phyloP scores from a whole-genome alignment of 257 asterid genomes.

The Ilex aquifolium region DNA sequence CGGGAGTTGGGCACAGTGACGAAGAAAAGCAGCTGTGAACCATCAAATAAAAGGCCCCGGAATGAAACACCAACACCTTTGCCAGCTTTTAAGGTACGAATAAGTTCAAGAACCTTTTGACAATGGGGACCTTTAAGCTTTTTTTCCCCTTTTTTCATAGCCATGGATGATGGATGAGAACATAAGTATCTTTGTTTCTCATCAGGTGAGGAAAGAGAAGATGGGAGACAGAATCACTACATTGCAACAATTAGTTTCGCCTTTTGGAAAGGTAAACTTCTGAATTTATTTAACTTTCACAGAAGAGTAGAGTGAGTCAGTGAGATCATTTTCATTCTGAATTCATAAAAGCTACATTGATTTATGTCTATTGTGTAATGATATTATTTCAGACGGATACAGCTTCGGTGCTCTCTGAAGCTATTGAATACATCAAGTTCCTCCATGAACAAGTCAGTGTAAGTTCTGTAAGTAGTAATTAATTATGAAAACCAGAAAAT shows the following conservation, averaged over 20 bases:
- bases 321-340: background rate
- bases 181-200: slow-evolving; percentile 17
- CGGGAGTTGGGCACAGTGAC: slow-evolving; percentile 25
- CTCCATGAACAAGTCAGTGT: slow-evolving; percentile 86
- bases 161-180: slow-evolving; percentile 10
- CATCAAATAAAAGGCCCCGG: slow-evolving; percentile 54
- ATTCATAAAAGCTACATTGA: background rate
- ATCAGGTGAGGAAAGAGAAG: slow-evolving; percentile 86
- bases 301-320: background rate
- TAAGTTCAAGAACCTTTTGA: slow-evolving; percentile 5
- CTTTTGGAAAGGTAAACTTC: slow-evolving; percentile 79
- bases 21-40: slow-evolving; percentile 40
- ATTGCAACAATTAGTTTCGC: slow-evolving; percentile 85
- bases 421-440: slow-evolving; percentile 76
- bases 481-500: background rate
- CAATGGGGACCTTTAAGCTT: slow-evolving; percentile 8
- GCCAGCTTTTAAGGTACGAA: slow-evolving; percentile 75
- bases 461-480: slow-evolving; percentile 21
- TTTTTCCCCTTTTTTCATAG: slow-evolving; percentile 10
- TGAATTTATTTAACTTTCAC: slow-evolving; percentile 24
- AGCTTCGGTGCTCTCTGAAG: slow-evolving; percentile 94
- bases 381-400: slow-evolving; percentile 66
- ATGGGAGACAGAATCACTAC: slow-evolving; percentile 95
- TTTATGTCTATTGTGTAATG: background rate
- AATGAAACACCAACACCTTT: slow-evolving; percentile 51